phyloP scores from a whole-genome alignment of 129 eudicot species.

The Heracleum sosnowskyi region DNA sequence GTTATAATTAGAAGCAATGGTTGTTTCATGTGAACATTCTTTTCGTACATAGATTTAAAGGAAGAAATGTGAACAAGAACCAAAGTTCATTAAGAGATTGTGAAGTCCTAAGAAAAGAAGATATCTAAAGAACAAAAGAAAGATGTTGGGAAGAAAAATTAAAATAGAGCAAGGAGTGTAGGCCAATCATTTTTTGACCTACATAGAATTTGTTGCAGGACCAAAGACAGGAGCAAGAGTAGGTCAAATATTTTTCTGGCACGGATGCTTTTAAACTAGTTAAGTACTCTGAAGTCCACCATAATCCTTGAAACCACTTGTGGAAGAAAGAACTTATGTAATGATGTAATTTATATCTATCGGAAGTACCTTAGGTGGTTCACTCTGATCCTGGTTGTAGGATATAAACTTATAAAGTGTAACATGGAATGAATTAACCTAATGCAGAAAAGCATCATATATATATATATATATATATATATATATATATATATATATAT shows the following conservation, averaged over 20 bases:
- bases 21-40: neutral
- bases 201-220: neutral
- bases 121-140: neutral
- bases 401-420: neutral
- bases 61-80: neutral
- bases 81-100: neutral
- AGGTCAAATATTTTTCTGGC: neutral
- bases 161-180: neutral
- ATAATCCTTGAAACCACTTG: neutral
- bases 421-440: neutral
- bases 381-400: neutral
- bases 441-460: neutral
- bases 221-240: neutral
- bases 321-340: neutral
- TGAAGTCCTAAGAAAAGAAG: neutral
- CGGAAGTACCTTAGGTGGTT: neutral
- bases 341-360: neutral
- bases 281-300: neutral
- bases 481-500: neutral
- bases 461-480: neutral
- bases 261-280: neutral
- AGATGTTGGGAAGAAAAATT: neutral
- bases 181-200: neutral
- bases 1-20: neutral
- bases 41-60: neutral